Base-by-base conservation (phyloP, 2,329 filamentous ascomycete species). In the Ascochyta clinopodiicola region DNA sequence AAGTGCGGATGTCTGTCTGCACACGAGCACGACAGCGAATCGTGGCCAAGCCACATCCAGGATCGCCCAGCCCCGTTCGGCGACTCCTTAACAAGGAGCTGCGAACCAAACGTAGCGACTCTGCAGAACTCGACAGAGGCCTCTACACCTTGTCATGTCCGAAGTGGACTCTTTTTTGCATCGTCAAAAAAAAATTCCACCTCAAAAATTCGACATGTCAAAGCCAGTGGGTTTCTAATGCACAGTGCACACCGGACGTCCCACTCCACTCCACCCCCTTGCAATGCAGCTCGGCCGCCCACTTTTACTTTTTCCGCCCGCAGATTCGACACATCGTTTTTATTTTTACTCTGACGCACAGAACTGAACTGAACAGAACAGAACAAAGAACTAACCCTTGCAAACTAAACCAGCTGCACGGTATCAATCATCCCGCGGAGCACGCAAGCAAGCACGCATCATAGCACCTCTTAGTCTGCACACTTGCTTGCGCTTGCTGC, bases 21-120 rank as follows among this genome's bases (percentile, higher is more conserved):
- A 50, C 44, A 32, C 46, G 43, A 48, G 24, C 32, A 22, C 27
- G 45, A 48, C 36, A 57, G 42, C 57, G 56, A 62, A 65, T 58
- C 62, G 58, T 44, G 22, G 36, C 40, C 31, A 50, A 54, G 59
- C 63, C 54, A 59, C 61, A 46, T 13, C 35, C 27, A 49, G 31
- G 52, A 57, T 62, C 51, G 48, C 40, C 55, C 45, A 51, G 42
- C 36, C 50, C 51, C 37, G 25, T 38, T 51, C 55, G 53, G 51
- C 43, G 39, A 34, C 54, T 51, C 54, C 52, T 54, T 58, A 29
- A 15, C 27, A 44, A 49, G 34, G 45, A 38, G 17, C n/a, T 24
- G 40, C 29, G 12, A 31, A 31, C 12, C 29, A 5, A 5, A 15
- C 9, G 4, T 6, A 12, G 4, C 12, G 12, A 32, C 13, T 9